Percentiles rank a stretch among this genome's conserved stretches.
Conservation (phyloP, 495 filamentous ascomycete species). For the Thermothielavioides terrestris region DNA sequence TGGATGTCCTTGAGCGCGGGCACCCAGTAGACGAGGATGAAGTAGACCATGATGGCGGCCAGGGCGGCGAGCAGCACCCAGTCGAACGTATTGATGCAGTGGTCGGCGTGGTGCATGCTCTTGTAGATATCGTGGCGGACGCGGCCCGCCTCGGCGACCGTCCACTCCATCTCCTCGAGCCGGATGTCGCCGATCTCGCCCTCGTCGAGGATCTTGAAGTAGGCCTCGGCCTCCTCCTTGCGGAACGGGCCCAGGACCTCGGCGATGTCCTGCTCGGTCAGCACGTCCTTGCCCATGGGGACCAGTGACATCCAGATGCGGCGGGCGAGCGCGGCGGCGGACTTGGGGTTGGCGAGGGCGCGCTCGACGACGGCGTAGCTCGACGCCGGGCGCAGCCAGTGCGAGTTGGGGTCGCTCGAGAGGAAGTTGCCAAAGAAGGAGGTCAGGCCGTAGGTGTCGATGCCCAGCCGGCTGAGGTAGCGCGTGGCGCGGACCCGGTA, state of each 20-base stretch:
- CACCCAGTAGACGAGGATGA: slow-evolving; percentile 37
- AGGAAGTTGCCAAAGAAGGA: slow-evolving; percentile 27
- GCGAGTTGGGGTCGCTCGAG: slow-evolving; percentile 14
- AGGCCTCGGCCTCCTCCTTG: slow-evolving; percentile 19
- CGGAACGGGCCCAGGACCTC: slow-evolving; percentile 25
- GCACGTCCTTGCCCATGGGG: slow-evolving; percentile 17
- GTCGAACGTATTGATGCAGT: slow-evolving; percentile 28
- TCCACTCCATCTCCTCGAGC: slow-evolving; percentile 25
- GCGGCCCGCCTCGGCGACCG: slow-evolving; percentile 18
- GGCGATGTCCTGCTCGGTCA: slow-evolving; percentile 21
- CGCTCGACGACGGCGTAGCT: slow-evolving; percentile 23
- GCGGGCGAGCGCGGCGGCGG: slow-evolving; percentile 41
- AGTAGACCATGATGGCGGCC: slow-evolving; percentile 56
- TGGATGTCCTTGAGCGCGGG: slow-evolving; percentile 23
- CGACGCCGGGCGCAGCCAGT: slow-evolving; percentile 22
- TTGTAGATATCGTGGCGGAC: slow-evolving; percentile 24
- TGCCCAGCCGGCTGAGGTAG: slow-evolving; percentile 19
- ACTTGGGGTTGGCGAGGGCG: slow-evolving; percentile 21
- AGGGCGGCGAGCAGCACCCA: slow-evolving; percentile 39
- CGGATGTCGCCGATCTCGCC: slow-evolving; percentile 25
- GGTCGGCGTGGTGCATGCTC: slow-evolving; percentile 24
- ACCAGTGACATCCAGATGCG: slow-evolving; percentile 29
- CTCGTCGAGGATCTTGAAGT: slow-evolving; percentile 24
- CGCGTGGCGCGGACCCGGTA: slow-evolving; percentile 17
- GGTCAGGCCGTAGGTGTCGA: slow-evolving; percentile 22